These are phyloP conservation scores for Fusarium sterilihyphosum DNA, from an alignment of 2,329 filamentous ascomycete genomes.

Conservation along the genomic window DNA sequence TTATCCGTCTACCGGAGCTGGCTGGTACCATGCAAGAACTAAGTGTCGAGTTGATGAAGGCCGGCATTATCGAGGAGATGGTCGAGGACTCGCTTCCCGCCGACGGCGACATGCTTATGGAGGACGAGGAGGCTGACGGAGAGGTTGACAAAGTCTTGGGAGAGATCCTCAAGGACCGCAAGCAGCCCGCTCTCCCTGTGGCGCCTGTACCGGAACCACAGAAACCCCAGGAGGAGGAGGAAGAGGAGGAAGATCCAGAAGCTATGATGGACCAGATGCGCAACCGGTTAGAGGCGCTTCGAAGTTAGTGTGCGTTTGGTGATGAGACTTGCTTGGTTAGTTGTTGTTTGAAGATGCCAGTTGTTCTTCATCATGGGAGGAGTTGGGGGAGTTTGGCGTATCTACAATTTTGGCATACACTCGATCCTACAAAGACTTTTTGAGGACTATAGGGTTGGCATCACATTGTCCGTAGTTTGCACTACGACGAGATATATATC, in stretches of 20 bases:
- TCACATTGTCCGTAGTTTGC: background rate
- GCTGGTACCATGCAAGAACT: slow-evolving; percentile 90
- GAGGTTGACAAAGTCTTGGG: slow-evolving; percentile 95
- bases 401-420: slow-evolving; percentile 30
- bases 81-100: slow-evolving; percentile 86
- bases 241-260: slow-evolving; percentile 82
- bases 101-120: slow-evolving; percentile 75
- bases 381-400: slow-evolving; percentile 36
- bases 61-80: slow-evolving; percentile 98
- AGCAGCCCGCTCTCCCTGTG: slow-evolving; percentile 66
- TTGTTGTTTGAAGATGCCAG: slow-evolving; percentile 7
- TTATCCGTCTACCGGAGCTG: slow-evolving; percentile 86
- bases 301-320: slow-evolving; percentile 67
- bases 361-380: slow-evolving; percentile 30
- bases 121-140: slow-evolving; percentile 77
- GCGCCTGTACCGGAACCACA: slow-evolving; percentile 66
- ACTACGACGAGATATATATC: background rate
- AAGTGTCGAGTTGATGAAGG: slow-evolving; percentile 87
- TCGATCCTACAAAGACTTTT: slow-evolving; percentile 13
- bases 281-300: slow-evolving; percentile 86
- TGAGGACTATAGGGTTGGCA: background rate
- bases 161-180: slow-evolving; percentile 87
- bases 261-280: slow-evolving; percentile 95
- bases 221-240: slow-evolving; percentile 61
- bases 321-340: background rate